These are phyloP conservation scores for Gautieria morchelliformis DNA, from an alignment of 768 basidiomycete species.

Conservation along the genomic window DNA sequence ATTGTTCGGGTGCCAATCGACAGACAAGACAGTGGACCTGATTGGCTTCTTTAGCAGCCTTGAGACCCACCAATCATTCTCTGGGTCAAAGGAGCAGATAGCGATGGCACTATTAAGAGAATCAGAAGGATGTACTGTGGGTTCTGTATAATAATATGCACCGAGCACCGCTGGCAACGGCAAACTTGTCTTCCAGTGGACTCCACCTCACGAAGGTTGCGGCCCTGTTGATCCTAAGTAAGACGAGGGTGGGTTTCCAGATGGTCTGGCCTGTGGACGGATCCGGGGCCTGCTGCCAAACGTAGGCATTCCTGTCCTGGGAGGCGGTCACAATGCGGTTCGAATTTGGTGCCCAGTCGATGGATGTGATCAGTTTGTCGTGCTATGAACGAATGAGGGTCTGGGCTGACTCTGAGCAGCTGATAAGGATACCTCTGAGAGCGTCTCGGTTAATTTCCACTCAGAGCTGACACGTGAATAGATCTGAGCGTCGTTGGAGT, in stretches of 20 bases:
- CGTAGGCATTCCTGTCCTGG: slow-evolving; percentile 98
- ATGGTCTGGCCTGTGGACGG: slow-evolving; percentile 54
- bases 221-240: slow-evolving; percentile 90
- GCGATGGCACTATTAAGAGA: slow-evolving; percentile 67
- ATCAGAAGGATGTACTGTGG: background rate
- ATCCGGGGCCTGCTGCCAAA: slow-evolving; percentile 83
- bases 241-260: slow-evolving; percentile 97
- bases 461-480: slow-evolving; percentile 54
- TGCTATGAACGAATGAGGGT: slow-evolving; percentile 46
- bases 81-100: slow-evolving; percentile 92
- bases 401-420: background rate
- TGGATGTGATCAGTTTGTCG: slow-evolving; percentile 94
- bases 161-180: slow-evolving; percentile 95
- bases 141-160: slow-evolving; percentile 22
- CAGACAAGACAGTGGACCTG: slow-evolving; percentile 81
- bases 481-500: slow-evolving; percentile 82
- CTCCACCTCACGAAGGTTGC: slow-evolving; percentile 96
- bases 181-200: slow-evolving; percentile 97
- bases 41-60: slow-evolving; percentile 97
- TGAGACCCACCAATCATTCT: slow-evolving; percentile 99
- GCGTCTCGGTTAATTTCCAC: slow-evolving; percentile 65
- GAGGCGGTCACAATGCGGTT: slow-evolving; percentile 98
- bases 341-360: slow-evolving; percentile 96
- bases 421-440: slow-evolving; percentile 61
- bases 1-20: slow-evolving; percentile 99